Base-by-base conservation (phyloP, 2,329 filamentous ascomycete species). In the Tolypocladium cylindrosporum region DNA sequence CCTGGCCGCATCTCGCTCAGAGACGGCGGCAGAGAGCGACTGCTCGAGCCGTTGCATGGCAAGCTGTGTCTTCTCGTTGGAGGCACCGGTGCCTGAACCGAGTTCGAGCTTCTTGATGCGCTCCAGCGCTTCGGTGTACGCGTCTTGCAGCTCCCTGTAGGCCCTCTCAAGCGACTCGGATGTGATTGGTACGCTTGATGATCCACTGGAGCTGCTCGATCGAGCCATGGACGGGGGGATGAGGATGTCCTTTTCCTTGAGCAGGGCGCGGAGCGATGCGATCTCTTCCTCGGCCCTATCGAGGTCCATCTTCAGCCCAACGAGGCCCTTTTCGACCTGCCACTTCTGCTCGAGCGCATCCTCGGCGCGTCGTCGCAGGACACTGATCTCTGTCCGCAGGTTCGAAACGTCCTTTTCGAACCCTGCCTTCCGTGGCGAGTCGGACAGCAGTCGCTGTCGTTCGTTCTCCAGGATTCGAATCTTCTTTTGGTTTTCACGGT, bases 251-350 rank as follows among this genome's bases (percentile, higher is more conserved):
- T 92, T 89, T 70, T 96, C 90, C 60, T 86, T 78, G 24, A 97
- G 80, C 34, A 97, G 78, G 39, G 78, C 82, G 50, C 90, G 86
- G 45, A 99, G 80, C n/a, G 89, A 89, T 45, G 84, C 79, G 37
- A 96, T 96, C 74, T 99, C 94, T 70, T 94, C 89, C 72, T 97
- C 91, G 34, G 94, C 92, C 61, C 92, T 89, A 72, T 97, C 94
- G 48, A 99, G 83, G 68, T 97, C 93, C 89, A 96, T 97, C 76
- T 96, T 96, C 58, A 97, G 76, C 57, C 92, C 91, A 56, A 85
- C 82, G 2, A 97, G 77, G 21, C 91, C 91, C 74, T 95, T 95
- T 74, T 97, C 93, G 61, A 92, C 93, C 69, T 95, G 89, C 87
- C 90, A 97, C 73, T 97, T 97, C 67, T 96, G 90, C 68, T 96